These are phyloP conservation scores for Fusarium domesticum DNA, from an alignment of 2,329 filamentous ascomycete species.

Conservation along the genomic window DNA sequence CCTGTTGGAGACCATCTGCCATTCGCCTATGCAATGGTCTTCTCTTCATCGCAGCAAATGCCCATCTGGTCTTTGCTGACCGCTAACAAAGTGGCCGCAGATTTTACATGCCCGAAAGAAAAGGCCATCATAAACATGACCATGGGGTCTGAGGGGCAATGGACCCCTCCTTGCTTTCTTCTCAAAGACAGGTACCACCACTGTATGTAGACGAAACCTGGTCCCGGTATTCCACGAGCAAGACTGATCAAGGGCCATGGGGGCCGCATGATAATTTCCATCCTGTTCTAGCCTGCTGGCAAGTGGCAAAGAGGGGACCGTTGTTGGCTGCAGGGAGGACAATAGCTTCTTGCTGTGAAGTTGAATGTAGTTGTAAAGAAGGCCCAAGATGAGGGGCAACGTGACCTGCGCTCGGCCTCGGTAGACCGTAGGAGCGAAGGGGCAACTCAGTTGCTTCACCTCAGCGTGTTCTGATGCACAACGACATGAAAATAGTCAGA, in stretches of 20 bases:
- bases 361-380: conserved; percentile 11
- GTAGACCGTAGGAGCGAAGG: no score
- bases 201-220: no score
- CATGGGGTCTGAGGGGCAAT: conserved; percentile 2
- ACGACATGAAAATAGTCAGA: neutral
- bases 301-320: conserved; percentile 32
- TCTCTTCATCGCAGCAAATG: no score
- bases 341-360: conserved; percentile 22
- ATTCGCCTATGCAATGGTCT: no score
- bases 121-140: neutral
- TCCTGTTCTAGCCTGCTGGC: conserved; percentile 23
- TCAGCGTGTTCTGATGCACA: neutral
- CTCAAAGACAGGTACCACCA: neutral
- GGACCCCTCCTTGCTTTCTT: neutral
- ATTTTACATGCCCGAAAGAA: neutral
- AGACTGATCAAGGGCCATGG: neutral
- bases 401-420: conserved; percentile 11
- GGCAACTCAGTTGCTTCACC: no score
- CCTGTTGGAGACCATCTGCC: no score
- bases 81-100: conserved; percentile 2
- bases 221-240: neutral
- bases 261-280: conserved; percentile 26
- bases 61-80: no score
- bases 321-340: conserved; percentile 22
- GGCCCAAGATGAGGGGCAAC: conserved; percentile 20